Base-by-base conservation (phyloP, 176 grass and related monocot genomes). In the Aegilops longissima region DNA sequence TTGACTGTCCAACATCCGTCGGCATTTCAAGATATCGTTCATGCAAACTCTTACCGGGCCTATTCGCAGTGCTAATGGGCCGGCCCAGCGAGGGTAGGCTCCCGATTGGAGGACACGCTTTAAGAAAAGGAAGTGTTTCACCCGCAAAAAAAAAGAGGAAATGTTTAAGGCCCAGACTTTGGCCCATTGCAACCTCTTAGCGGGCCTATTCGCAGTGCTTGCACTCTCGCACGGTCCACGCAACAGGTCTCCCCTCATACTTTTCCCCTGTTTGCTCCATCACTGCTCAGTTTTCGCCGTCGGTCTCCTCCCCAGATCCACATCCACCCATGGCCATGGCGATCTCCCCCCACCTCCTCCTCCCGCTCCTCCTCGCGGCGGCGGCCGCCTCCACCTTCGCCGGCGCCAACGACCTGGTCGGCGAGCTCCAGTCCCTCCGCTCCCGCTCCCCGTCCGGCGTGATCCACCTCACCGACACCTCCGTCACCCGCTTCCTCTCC, bases 401-500 rank as follows among this genome's bases (percentile, higher is more conserved):
- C 11, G 61, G 70, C 31, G 79, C 83, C 31, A 88, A 85, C 5
- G 93, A 98, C 81, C 90, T 96, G 20, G 92, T 96, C 2, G 76
- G 92, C 1, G 97, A 96, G 84, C 76, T 98, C n/a, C 82, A 91
- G 33, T 87, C 92, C n/a, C 92, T 98, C 35, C 92, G 93, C 34
- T 77, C 86, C 34, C 90, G 87, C 69, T 96, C 92, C 25, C 82
- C 96, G 9, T 87, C 88, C 66, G 93, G 93, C 61, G 93, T 98
- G 27, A 94, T 98, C 88, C 96, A 91, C 85, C 82, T 96, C 76
- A 90, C 91, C 24, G 96, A 98, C 35, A 84, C 90, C 86, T 51
- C 92, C 10, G 61, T 96, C 86, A 87, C 92, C 20, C 92, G 93
- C 65, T 98, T 98, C 86, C 88, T 98, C 59, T 85, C 88, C 58